Conservation (phyloP, 495 filamentous ascomycete genomes). For the Pseudevernia furfuracea region DNA sequence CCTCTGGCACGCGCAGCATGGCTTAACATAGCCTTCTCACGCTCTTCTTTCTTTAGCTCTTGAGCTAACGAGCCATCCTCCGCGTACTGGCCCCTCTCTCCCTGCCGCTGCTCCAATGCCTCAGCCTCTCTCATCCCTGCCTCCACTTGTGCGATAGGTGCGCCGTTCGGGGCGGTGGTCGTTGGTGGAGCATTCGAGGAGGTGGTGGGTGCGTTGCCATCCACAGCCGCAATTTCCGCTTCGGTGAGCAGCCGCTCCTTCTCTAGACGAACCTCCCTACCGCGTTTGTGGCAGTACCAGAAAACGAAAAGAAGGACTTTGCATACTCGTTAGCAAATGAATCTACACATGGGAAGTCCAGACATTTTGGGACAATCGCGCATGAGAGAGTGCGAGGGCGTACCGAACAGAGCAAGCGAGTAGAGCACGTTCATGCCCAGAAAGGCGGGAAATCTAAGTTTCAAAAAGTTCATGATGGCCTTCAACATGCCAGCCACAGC, state of each 20-base stretch:
- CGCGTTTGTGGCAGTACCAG: slow-evolving; percentile 96
- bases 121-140: slow-evolving; percentile 30
- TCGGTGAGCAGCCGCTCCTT: slow-evolving; percentile 53
- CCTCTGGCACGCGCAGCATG: not conserved
- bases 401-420: slow-evolving; percentile 77
- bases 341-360: not conserved
- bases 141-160: slow-evolving; percentile 37
- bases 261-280: slow-evolving; percentile 73
- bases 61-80: slow-evolving; percentile 10
- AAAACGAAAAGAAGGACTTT: slow-evolving; percentile 80
- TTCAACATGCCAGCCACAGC: slow-evolving; percentile 73
- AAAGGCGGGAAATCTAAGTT: slow-evolving; percentile 76
- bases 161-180: slow-evolving; percentile 42
- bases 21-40: slow-evolving; percentile 9
- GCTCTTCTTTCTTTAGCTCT: not conserved
- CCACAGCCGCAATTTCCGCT: slow-evolving; percentile 41
- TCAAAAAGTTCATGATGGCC: slow-evolving; percentile 76
- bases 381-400: slow-evolving; percentile 29
- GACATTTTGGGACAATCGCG: not conserved
- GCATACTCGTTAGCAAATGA: slow-evolving; percentile 5
- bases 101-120: slow-evolving; percentile 3
- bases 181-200: slow-evolving; percentile 24
- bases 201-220: slow-evolving; percentile 30
- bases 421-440: slow-evolving; percentile 78
- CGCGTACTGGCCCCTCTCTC: slow-evolving; percentile 7